Percentiles rank a stretch among this genome's conserved stretches.
phyloP scores from a whole-genome alignment of 768 basidiomycete genomes.

The Phaffia tasmanica region DNA sequence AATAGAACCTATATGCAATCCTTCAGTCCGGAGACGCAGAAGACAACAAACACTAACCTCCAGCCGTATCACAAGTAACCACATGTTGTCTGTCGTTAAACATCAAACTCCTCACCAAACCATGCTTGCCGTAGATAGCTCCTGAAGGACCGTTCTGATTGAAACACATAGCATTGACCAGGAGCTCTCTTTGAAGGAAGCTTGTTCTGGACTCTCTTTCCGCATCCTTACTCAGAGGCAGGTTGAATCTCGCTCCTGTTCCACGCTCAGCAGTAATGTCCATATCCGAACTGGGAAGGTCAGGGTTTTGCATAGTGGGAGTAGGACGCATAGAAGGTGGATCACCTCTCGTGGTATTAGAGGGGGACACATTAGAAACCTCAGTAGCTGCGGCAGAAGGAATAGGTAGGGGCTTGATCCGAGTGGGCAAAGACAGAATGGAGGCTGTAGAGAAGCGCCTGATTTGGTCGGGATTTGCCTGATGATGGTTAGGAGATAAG shows the following conservation, averaged over 20 bases:
- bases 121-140: conserved; percentile 57
- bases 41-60: conserved; percentile 45
- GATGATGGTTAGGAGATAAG: conserved; percentile 24
- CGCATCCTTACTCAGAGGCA: not conserved
- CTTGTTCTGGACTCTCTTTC: conserved; percentile 32
- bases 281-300: not conserved
- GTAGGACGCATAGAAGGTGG: not conserved
- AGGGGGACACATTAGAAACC: not conserved
- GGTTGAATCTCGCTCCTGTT: not conserved
- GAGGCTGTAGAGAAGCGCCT: conserved; percentile 19
- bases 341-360: no score
- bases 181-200: conserved; percentile 56
- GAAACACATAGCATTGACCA: conserved; percentile 54
- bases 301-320: not conserved
- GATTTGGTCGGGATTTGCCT: conserved; percentile 27
- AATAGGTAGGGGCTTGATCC: not conserved
- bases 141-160: conserved; percentile 51
- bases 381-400: not conserved
- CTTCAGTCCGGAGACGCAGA: not conserved
- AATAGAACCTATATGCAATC: not conserved
- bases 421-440: not conserved
- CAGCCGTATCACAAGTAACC: conserved; percentile 76
- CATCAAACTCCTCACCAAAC: conserved; percentile 68
- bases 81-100: conserved; percentile 84
- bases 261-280: no score